Evolutionary conservation across 345 rosid species (phyloP), one percentile per base, ranked within the genome.

Genomic region (Reutealis trisperma): DNA sequence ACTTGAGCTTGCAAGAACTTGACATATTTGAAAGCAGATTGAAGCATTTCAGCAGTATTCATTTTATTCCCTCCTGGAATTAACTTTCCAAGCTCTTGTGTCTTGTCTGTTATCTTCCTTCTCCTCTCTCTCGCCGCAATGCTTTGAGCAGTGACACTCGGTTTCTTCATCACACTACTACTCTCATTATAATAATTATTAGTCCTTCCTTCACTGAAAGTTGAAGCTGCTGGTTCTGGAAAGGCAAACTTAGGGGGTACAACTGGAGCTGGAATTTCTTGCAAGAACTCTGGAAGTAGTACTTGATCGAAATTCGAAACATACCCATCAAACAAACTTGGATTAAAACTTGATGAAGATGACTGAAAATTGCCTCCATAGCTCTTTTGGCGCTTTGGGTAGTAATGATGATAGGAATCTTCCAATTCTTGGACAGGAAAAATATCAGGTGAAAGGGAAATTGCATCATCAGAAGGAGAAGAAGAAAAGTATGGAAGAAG

Each of bases 41-140:
- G 92, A 52, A 95, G 81, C 99, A 95, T 95, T 69, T 92, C 93
- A 18, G 99, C 94, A 0, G 99, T 95, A 85, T 90, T 93, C 88
- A 92, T 93, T 82, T 88, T 95, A 16, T 82, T 85, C 24, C 94
- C 98, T 13, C 94, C 98, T 2, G 99, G 98, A 64, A 93, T 87
- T 63, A 93, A 90, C 87, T 88, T 92, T 51, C 92, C 90, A 0
- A 95, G 93, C 86, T 93, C 91, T 15, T 85, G 91, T 5, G 98
- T 92, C 87, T 86, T 95, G 77, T 89, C 90, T 0, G 94, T 87
- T 25, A 95, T 93, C 88, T 82, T 90, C 88, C 91, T 89, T 63
- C 98, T 90, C 84, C 99, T 89, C 79, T 90, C 88, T 34, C 99
- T 69, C 0, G 99, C 97, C 0, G 94, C 98, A 2, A 95, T 76